Evolutionary conservation across 108 stramenopile species (phyloP).

Genomic region (Hondaea fermentalgiana): DNA sequence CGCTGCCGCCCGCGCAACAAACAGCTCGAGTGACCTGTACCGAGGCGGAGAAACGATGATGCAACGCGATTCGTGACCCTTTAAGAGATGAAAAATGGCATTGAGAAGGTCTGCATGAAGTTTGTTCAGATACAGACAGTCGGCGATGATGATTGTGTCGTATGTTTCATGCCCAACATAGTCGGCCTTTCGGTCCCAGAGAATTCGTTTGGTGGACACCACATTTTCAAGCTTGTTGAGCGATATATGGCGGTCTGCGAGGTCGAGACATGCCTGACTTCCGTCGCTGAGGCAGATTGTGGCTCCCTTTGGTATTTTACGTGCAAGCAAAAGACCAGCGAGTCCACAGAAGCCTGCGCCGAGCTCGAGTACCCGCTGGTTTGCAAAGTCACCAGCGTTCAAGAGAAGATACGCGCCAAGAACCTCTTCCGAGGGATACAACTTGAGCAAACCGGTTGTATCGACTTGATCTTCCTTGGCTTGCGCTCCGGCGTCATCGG

Average conservation of each 20-base stretch:
- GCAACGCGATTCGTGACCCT: not conserved
- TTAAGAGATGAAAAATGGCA: not conserved
- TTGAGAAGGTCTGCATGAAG: conserved; percentile 1
- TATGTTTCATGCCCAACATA: not conserved
- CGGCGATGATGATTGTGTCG: not conserved
- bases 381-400: not conserved
- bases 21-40: not conserved
- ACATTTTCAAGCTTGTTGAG: not conserved
- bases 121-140: not conserved
- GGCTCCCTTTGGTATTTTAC: not conserved
- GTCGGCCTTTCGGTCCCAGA: not conserved
- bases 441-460: not conserved
- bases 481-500: not conserved
- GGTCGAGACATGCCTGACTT: not conserved
- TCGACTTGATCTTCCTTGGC: not conserved
- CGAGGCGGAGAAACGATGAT: not conserved
- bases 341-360: conserved; percentile 1
- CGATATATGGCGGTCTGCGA: not conserved
- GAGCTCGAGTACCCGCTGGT: not conserved
- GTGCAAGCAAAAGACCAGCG: not conserved
- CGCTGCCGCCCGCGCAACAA: not conserved
- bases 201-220: not conserved
- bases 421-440: not conserved
- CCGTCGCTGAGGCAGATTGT: not conserved
- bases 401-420: not conserved